phyloP scores from a whole-genome alignment of 1,139 yeast species.

The Saccharomyces hybrid region DNA sequence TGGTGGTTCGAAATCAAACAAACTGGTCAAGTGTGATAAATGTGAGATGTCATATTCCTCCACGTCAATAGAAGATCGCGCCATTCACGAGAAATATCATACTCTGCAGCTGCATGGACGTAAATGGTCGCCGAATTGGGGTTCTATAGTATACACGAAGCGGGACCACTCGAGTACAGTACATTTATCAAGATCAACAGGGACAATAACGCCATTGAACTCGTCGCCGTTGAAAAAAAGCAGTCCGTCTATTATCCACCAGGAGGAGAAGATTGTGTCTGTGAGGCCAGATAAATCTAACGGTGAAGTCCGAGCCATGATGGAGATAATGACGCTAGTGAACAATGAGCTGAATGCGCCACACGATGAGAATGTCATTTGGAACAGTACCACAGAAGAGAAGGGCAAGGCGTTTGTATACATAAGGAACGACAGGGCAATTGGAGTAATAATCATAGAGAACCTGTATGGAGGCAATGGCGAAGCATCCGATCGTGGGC shows the following conservation, averaged over 20 bases:
- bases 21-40: slow-evolving; percentile 19
- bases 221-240: slow-evolving; percentile 8
- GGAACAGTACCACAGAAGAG: slow-evolving; percentile 15
- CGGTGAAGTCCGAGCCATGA: slow-evolving; percentile 24
- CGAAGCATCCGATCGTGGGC: slow-evolving; percentile 14
- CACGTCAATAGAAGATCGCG: slow-evolving; percentile 15
- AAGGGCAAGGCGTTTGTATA: slow-evolving; percentile 28
- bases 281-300: slow-evolving; percentile 18
- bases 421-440: slow-evolving; percentile 24
- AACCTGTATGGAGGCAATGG: slow-evolving; percentile 6
- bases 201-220: slow-evolving; percentile 13
- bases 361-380: slow-evolving; percentile 29
- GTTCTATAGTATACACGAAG: slow-evolving; percentile 6
- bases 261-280: slow-evolving; percentile 16
- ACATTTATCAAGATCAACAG: not conserved
- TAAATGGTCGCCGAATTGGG: slow-evolving; percentile 29
- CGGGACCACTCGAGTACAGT: slow-evolving; percentile 4
- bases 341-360: slow-evolving; percentile 31
- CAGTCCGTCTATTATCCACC: not conserved
- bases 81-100: slow-evolving; percentile 23
- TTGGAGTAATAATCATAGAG: slow-evolving; percentile 28
- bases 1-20: slow-evolving; percentile 5
- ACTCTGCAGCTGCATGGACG: slow-evolving; percentile 25
- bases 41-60: slow-evolving; percentile 28
- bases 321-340: slow-evolving; percentile 25